Percentiles rank a stretch among this genome's conserved stretches.
Evolutionary conservation across 129 eudicot species (phyloP).

Genomic region (Kitagawia praeruptora): DNA sequence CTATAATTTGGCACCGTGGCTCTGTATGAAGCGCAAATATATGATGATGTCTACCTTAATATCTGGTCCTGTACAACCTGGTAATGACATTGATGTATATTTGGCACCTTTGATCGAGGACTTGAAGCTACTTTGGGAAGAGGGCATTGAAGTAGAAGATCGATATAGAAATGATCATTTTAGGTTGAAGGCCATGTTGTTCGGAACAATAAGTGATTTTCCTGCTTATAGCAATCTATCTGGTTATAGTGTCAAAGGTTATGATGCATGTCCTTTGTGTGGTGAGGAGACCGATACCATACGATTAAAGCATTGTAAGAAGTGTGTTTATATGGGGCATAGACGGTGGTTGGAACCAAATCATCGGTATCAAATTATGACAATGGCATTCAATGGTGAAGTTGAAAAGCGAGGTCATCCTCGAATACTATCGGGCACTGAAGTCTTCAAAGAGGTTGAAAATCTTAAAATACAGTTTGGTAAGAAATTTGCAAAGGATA

Average conservation of each 20-base stretch:
- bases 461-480: not conserved
- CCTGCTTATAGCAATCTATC: too few species aligned
- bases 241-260: too few species aligned
- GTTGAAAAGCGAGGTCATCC: not conserved
- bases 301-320: not conserved
- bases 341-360: not conserved
- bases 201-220: too few species aligned
- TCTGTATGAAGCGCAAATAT: constrained; percentile 11
- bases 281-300: not conserved
- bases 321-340: not conserved
- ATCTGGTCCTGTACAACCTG: not conserved
- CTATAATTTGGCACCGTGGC: constrained; percentile 15
- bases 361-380: not conserved
- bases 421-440: not conserved
- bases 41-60: not conserved
- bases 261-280: too few species aligned
- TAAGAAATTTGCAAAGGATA: not conserved
- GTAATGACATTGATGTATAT: not conserved
- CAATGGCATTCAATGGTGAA: constrained; percentile 8
- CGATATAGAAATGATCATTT: not conserved
- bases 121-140: not conserved
- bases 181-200: constrained; percentile 1
- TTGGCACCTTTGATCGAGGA: not conserved
- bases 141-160: not conserved
- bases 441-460: not conserved